Evolutionary conservation across 768 basidiomycete species (phyloP), one percentile per base, ranked within the genome.

Genomic region (Pleurotus cornucopiae): DNA sequence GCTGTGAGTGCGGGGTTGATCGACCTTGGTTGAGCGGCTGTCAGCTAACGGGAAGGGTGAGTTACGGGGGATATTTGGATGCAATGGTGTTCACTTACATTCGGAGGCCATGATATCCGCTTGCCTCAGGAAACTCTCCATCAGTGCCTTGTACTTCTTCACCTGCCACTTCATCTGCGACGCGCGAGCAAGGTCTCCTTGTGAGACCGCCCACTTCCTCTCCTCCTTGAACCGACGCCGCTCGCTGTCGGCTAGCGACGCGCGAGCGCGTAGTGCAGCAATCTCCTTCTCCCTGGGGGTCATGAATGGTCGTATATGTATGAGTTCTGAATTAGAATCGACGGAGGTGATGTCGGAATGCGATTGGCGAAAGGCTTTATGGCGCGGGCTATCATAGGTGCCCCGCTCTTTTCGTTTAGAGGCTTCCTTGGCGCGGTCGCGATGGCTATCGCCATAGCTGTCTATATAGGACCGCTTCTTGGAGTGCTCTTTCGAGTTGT

Each of bases 121-220:
- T 69, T 92, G 89, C 40, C 81, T 77, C 60, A 84, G 85, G 63
- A 89, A 92, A 58, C 86, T 88, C 69, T 90, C 84, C 80, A 86
- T 89, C 55, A 93, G 72, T 25, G 85, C 82, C 34, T 86, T 83
- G 69, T 89, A 92, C 16, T 85, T 80, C 72, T 88, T 87, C 57
- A 91, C 87, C 68, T 91, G 88, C 85, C 88, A 91, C 63, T 84
- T 84, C 77, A 92, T 83, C 73, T 94, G 85, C 23, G 78, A 74
- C 26, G 90, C 90, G 46, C 89, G 81, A 6, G 88, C 84, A 44
- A 73, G 58, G 65, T 94, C 91, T 0, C 89, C 89, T 66, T 88
- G 84, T 16, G 88, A 87, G 39, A 86, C 66, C 0, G 91, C 91
- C 91, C 91, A 94, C 67, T 91, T 90, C 61, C 83, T 79, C 70